Conservation (phyloP, 2,329 filamentous ascomycete species). For the Calonectria hongkongensis region DNA sequence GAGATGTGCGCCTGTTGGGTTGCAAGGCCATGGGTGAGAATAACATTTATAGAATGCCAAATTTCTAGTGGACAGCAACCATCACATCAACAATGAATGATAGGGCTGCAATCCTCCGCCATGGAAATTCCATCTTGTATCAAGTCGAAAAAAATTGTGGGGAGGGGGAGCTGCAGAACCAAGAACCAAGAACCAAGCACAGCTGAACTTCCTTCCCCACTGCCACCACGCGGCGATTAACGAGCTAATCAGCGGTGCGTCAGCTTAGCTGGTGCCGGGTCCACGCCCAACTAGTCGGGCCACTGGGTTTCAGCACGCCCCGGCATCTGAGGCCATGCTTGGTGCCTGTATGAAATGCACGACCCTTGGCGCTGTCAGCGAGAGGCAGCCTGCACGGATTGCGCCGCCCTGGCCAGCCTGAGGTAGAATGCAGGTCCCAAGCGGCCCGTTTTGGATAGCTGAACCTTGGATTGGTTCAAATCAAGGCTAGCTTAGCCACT, state of each 20-base stretch:
- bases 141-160: neutral
- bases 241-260: slow-evolving; percentile 25
- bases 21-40: neutral
- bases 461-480: neutral
- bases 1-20: neutral
- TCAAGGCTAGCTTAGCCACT: too few species aligned
- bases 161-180: neutral
- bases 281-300: slow-evolving; percentile 1
- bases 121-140: neutral
- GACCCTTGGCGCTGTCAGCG: slow-evolving; percentile 10
- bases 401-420: neutral
- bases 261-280: slow-evolving; percentile 22
- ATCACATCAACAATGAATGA: neutral
- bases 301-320: slow-evolving; percentile 24
- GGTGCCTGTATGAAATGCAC: neutral
- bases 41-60: neutral
- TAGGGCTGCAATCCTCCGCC: neutral
- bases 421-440: neutral
- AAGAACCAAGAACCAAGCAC: slow-evolving; percentile 27
- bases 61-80: neutral
- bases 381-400: neutral
- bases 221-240: slow-evolving; percentile 2
- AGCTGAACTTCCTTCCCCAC: slow-evolving; percentile 37
- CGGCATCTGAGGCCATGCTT: neutral
- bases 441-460: neutral